Base-by-base conservation (phyloP, 106 monocot genomes). In the Phalaenopsis equestris region DNA sequence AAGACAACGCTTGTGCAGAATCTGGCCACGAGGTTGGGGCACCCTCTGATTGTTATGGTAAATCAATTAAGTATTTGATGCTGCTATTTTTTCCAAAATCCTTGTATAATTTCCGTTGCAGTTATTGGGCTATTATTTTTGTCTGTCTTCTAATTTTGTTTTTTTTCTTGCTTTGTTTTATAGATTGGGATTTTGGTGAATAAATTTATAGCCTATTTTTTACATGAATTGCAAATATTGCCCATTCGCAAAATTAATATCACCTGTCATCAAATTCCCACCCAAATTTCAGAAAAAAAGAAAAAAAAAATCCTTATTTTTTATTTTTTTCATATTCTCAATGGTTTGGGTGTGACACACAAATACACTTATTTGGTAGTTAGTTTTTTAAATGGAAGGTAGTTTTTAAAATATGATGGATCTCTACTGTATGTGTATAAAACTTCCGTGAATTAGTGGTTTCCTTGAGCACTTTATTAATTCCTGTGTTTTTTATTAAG, bases 1-100 rank as follows among this genome's bases (percentile, higher is more conserved):
- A 98, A 98, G 84, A 98, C 98, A 38, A 98, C 98, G 41, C 88
- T 94, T 73, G 94, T 98, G 41, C 98, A 98, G 83, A 89, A 89
- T 90, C 81, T 98, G 67, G 98, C 98, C 81, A 56, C 77, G 82
- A 87, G 90, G 80, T 94, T 98, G 75, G 89, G 89, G 47, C 83
- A 84, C 24, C 83, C 87, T 17, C 80, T 98, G 6, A 91, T 84
- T 81, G 90, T 98, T 52, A 75, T 96, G 93, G 96, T 96, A 89
- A 43, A 61, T 18, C 24, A 74, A 12, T 24, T 11, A 38, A 67
- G 30, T 78, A 65, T 75, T 45, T 56, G 9, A 46, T 36, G 14
- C 41, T 52, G 55, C 41, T 76, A 2, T 56, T 41, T 6, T 72
- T 11, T 30, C 41, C 23, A 67, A 58, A 70, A 10, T 61, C 5